Evolutionary conservation across 495 filamentous ascomycete genomes (phyloP).

Genomic region (Ramalina intermedia): DNA sequence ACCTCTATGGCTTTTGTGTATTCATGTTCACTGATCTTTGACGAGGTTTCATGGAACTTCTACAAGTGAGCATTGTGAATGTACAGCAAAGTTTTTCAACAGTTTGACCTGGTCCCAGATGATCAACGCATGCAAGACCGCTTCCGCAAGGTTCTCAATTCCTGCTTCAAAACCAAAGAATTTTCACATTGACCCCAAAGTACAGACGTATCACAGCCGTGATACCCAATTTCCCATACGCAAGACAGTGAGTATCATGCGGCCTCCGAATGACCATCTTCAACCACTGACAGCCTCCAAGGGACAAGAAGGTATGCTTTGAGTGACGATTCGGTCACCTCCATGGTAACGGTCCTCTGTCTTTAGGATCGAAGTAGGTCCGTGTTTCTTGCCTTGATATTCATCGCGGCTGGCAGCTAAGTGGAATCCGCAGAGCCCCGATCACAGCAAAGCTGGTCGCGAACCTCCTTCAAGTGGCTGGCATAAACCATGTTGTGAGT

Average conservation of each 20-base stretch:
- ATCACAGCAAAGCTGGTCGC: conserved; percentile 89
- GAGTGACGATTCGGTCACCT: conserved; percentile 45
- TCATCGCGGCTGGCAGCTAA: background rate
- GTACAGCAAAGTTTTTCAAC: background rate
- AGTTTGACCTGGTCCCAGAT: conserved; percentile 42
- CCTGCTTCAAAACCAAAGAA: background rate
- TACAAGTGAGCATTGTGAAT: conserved; percentile 19
- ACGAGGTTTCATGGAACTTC: conserved; percentile 72
- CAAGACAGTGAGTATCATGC: conserved; percentile 18
- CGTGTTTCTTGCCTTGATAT: background rate
- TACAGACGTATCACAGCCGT: conserved; percentile 72
- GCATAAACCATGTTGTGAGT: conserved; percentile 19
- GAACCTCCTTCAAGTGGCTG: conserved; percentile 94
- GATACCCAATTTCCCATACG: conserved; percentile 95
- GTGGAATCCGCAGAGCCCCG: background rate
- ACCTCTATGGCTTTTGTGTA: background rate
- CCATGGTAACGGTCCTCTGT: background rate
- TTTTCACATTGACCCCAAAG: background rate
- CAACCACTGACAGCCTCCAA: background rate
- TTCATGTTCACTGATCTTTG: background rate
- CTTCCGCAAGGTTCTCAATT: conserved; percentile 40
- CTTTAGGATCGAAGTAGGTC: conserved; percentile 1
- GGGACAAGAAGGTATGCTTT: conserved; percentile 96
- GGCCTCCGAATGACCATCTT: background rate
- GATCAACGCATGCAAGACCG: conserved; percentile 97